Percentiles rank a stretch among this genome's conserved stretches.
Evolutionary conservation across 1,139 yeast species (phyloP).

Genomic region (Blastobotrys raffinosifermentans): DNA sequence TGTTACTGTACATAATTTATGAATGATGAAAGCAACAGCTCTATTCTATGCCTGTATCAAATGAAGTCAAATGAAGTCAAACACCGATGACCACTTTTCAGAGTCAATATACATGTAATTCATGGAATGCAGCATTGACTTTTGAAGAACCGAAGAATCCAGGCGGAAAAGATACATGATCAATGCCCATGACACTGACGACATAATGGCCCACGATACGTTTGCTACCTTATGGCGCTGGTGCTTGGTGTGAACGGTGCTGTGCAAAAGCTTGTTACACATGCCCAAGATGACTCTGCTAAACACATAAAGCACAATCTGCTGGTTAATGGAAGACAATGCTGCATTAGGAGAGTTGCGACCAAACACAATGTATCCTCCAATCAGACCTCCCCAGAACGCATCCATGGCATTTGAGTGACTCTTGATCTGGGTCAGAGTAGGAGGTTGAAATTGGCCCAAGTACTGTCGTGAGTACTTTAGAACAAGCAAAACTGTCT

Average conservation of each 20-base stretch:
- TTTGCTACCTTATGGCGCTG: constrained; percentile 18
- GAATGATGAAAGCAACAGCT: neutral
- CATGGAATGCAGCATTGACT: constrained; percentile 65
- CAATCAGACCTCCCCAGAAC: constrained; percentile 58
- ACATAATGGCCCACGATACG: constrained; percentile 57
- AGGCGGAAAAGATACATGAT: constrained; percentile 67
- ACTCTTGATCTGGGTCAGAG: constrained; percentile 22
- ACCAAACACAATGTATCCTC: constrained; percentile 62
- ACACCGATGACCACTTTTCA: constrained; percentile 32
- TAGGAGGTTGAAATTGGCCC: constrained; percentile 10
- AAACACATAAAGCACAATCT: constrained; percentile 57
- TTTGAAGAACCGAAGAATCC: constrained; percentile 60
- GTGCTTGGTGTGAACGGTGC: constrained; percentile 8
- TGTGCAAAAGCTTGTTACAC: constrained; percentile 34
- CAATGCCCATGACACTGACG: constrained; percentile 68
- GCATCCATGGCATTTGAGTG: constrained; percentile 34
- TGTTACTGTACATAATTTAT: neutral
- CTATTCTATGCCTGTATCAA: neutral
- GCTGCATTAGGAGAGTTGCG: constrained; percentile 37
- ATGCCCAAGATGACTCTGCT: constrained; percentile 52
- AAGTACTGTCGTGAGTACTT: constrained; percentile 16
- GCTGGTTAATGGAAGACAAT: constrained; percentile 37
- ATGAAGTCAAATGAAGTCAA: constrained; percentile 18
- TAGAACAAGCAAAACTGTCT: constrained; percentile 33
- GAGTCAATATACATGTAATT: constrained; percentile 59